These are phyloP conservation scores for Dianthus caryophyllus DNA, from an alignment of 148 eudicot species.

Conservation along the genomic window DNA sequence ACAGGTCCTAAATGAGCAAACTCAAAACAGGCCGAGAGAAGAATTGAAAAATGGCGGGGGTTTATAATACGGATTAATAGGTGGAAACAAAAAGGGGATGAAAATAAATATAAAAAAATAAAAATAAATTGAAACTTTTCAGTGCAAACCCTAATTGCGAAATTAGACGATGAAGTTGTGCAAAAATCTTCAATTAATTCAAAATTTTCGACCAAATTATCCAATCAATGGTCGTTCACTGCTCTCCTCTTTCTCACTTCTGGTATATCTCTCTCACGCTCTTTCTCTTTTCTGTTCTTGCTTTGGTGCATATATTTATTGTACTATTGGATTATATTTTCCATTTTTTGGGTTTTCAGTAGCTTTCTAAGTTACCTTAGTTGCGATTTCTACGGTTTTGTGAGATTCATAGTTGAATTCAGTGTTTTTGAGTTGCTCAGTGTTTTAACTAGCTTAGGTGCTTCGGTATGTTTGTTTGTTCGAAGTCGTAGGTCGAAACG, in stretches of 20 bases:
- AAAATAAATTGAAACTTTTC: background rate
- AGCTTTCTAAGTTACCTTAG: background rate
- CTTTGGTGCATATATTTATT: background rate
- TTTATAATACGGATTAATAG: background rate
- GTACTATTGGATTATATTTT: background rate
- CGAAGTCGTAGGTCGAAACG: background rate
- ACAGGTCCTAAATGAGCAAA: no score
- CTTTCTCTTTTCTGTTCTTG: background rate
- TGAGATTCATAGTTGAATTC: background rate
- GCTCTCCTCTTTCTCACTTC: constrained; percentile 6
- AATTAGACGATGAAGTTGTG: constrained; percentile 9
- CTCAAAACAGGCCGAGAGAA: no score
- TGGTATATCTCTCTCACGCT: constrained; percentile 9
- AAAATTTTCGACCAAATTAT: background rate
- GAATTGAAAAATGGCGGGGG: background rate
- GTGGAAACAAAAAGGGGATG: no score
- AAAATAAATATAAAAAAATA: no score
- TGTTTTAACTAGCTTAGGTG: background rate
- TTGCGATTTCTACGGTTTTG: background rate
- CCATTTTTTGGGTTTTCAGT: background rate
- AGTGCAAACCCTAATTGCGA: background rate
- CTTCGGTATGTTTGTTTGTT: background rate
- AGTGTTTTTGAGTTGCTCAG: background rate
- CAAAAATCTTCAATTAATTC: constrained; percentile 17
- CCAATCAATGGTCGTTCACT: constrained; percentile 9